Base-by-base conservation (phyloP, 495 filamentous ascomycete species). In the Penicillium goetzii region DNA sequence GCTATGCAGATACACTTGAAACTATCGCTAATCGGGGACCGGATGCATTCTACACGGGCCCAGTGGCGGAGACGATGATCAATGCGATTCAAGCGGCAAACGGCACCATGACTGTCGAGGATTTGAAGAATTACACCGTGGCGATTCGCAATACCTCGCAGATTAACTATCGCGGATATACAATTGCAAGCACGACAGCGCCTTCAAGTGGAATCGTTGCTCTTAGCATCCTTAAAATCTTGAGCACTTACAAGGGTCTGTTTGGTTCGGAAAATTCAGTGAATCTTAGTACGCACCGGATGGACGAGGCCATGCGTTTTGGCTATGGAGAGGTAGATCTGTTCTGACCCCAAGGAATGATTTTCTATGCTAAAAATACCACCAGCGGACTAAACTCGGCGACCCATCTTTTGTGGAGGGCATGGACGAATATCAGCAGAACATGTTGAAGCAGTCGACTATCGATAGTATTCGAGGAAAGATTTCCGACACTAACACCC, bases 261-360 rank as follows among this genome's bases (percentile, higher is more conserved):
- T 88, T 86, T 26, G 63, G 77, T 30, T 74, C 81, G 26, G 67
- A 79, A 12, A 79, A 73, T 11, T 28, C 62, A 21, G 63, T 88
- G 12, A 87, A 90, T 58, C 60, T 88, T 1, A 93, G 86, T 21
- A 88, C 88, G 2, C 93, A 97, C 76, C 85, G 92, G 4, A 80
- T 97, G 57, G 87, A 92, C 62, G 93, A 97, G 76, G 89, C 90
- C 3, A 92, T 95, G 72, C 85, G 92, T 19, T 97, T 94, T 75
- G 92, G 86, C 1, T 97, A 97, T 72, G 93, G 86, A 15, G 69
- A 85, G 79, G 85, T 86, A 70, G 4, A 30, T 58, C 15, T 36
- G 33, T 7, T 32, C 5, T 5, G 4, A 30, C 4, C 19, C 30
- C 9, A 19, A 54, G 54, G 17, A n/a, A 64, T 63, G 25, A 60